A percentile compares a stretch with the other conserved stretches of the same genome.
Evolutionary conservation across 2,329 filamentous ascomycete species (phyloP).

Genomic region (Nigrospora osmanthi): DNA sequence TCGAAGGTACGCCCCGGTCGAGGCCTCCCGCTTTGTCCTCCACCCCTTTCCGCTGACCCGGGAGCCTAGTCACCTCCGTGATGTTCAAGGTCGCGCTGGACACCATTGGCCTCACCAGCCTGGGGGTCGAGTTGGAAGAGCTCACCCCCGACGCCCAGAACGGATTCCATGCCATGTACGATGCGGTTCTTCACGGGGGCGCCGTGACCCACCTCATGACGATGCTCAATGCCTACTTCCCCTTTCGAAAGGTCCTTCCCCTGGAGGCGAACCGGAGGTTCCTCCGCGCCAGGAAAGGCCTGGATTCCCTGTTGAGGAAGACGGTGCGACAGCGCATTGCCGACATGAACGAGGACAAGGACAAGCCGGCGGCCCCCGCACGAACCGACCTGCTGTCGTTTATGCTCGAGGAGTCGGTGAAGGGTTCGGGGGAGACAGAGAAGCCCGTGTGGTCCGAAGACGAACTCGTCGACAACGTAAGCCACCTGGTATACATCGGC

Average conservation of each 20-base stretch:
- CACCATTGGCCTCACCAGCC: constrained; percentile 22
- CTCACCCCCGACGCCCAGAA: constrained; percentile 7
- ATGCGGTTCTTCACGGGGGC: constrained; percentile 21
- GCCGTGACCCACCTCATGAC: constrained; percentile 18
- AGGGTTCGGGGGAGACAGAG: constrained; percentile 11
- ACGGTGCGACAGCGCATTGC: constrained; percentile 18
- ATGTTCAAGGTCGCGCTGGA: constrained; percentile 25
- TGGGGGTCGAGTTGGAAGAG: constrained; percentile 24
- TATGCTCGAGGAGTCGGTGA: constrained; percentile 18
- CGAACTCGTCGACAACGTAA: constrained; percentile 22
- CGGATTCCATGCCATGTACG: constrained; percentile 21
- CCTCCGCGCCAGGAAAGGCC: constrained; percentile 20
- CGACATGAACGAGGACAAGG: constrained; percentile 15
- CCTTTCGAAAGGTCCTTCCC: constrained; percentile 25
- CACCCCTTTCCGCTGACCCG: neutral
- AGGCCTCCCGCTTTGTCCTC: too few relatives aligned
- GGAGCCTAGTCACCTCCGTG: constrained; percentile 13
- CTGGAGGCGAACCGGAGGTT: constrained; percentile 29
- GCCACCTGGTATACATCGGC: too few relatives aligned
- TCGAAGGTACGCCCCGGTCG: constrained; percentile 16
- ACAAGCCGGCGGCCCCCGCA: constrained; percentile 8
- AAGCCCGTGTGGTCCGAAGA: constrained; percentile 19
- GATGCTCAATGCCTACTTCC: constrained; percentile 22
- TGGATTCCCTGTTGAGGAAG: constrained; percentile 24
- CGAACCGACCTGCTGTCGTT: constrained; percentile 19